Conservation (phyloP, 2,329 filamentous ascomycete species). For the Aspergillus sp. region DNA sequence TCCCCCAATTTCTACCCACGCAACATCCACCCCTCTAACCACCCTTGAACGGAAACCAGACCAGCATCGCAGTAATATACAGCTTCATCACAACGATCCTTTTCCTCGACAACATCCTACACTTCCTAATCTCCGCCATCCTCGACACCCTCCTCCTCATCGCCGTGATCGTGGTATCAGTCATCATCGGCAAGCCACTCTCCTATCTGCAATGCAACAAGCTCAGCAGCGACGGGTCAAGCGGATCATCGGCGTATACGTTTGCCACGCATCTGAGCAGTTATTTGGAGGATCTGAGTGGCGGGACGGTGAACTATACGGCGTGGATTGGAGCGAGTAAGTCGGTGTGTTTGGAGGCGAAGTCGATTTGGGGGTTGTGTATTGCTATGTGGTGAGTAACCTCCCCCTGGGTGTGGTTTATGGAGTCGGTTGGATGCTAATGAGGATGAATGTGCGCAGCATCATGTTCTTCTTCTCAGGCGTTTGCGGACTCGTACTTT, state of each 20-base stretch:
- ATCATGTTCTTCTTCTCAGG: slow-evolving; percentile 68
- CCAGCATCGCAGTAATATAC: slow-evolving; percentile 77
- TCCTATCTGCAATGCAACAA: slow-evolving; percentile 72
- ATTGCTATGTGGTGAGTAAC: slow-evolving; percentile 67
- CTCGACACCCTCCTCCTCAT: slow-evolving; percentile 71
- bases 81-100: slow-evolving; percentile 77
- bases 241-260: slow-evolving; percentile 52
- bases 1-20: slow-evolving; percentile 18
- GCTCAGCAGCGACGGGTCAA: slow-evolving; percentile 50
- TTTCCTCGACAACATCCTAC: slow-evolving; percentile 74
- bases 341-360: slow-evolving; percentile 77
- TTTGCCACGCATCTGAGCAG: slow-evolving; percentile 56
- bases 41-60: slow-evolving; percentile 49
- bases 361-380: slow-evolving; percentile 82
- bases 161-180: slow-evolving; percentile 74
- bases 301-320: slow-evolving; percentile 52
- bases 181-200: slow-evolving; percentile 76
- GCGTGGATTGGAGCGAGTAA: slow-evolving; percentile 62
- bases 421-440: not conserved
- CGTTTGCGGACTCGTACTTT: slow-evolving; percentile 61
- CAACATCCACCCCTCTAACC: not conserved
- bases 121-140: slow-evolving; percentile 67
- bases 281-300: slow-evolving; percentile 54
- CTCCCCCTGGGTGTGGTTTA: no score
- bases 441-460: slow-evolving; percentile 34